phyloP scores from a whole-genome alignment of 2,329 filamentous ascomycete species.

The Colletotrichum siamense region DNA sequence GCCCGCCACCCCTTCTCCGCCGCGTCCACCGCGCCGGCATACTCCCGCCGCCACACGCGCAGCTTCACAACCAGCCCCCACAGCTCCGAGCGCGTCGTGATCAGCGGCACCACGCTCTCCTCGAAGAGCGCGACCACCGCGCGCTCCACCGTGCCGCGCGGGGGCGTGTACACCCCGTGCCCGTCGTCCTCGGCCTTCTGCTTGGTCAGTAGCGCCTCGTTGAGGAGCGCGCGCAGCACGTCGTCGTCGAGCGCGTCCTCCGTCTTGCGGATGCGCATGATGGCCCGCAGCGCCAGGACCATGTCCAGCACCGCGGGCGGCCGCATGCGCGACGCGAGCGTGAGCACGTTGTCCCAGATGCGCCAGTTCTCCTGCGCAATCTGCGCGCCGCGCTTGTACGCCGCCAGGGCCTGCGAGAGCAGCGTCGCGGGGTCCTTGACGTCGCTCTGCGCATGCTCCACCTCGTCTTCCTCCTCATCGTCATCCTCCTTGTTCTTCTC shows the following conservation, averaged over 20 bases:
- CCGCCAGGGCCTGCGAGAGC: slow-evolving; percentile 77
- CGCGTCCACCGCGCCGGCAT: slow-evolving; percentile 76
- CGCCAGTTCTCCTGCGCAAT: slow-evolving; percentile 87
- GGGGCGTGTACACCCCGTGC: slow-evolving; percentile 41
- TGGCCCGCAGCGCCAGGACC: slow-evolving; percentile 73
- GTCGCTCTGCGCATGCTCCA: slow-evolving; percentile 1
- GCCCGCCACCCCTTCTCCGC: slow-evolving; percentile 91
- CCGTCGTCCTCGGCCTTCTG: slow-evolving; percentile 37
- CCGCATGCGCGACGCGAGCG: slow-evolving; percentile 77
- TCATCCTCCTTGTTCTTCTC: slow-evolving; percentile 27
- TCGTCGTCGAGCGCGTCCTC: slow-evolving; percentile 81
- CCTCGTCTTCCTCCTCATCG: slow-evolving; percentile 27
- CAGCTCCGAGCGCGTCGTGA: slow-evolving; percentile 78
- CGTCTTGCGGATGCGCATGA: slow-evolving; percentile 78
- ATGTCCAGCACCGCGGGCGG: slow-evolving; percentile 80
- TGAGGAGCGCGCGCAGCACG: slow-evolving; percentile 74
- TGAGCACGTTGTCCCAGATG: slow-evolving; percentile 97
- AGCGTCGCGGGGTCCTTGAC: slow-evolving; percentile 61
- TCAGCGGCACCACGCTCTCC: slow-evolving; percentile 76
- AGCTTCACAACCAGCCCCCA: slow-evolving; percentile 79
- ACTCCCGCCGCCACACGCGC: slow-evolving; percentile 75
- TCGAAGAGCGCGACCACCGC: slow-evolving; percentile 78
- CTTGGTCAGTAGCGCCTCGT: slow-evolving; percentile 65
- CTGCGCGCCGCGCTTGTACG: slow-evolving; percentile 85
- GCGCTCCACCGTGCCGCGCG: slow-evolving; percentile 64